Evolutionary conservation across 176 grass and related monocot genomes (phyloP).

Genomic region (Tuctoria greenei): DNA sequence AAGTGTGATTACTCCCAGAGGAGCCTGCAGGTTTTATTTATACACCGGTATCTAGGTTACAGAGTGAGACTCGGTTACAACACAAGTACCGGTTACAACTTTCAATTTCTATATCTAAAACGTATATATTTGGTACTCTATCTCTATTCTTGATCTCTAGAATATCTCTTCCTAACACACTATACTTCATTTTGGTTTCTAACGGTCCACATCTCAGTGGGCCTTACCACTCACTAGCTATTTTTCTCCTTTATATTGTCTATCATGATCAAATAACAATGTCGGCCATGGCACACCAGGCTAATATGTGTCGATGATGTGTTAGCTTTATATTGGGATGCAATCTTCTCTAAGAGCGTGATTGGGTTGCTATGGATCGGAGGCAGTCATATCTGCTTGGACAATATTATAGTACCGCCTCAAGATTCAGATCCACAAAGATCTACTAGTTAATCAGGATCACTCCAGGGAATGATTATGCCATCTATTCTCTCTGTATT

Average conservation of each 20-base stretch:
- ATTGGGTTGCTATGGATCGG: constrained; percentile 3
- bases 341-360: background rate
- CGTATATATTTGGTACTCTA: too few relatives aligned
- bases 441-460: constrained; percentile 24
- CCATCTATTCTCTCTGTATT: background rate
- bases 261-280: background rate
- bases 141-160: too few relatives aligned
- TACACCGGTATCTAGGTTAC: too few relatives aligned
- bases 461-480: background rate
- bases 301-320: background rate
- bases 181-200: background rate
- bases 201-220: background rate
- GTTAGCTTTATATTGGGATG: background rate
- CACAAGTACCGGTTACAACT: too few relatives aligned
- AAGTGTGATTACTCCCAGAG: too few relatives aligned
- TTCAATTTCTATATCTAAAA: too few relatives aligned
- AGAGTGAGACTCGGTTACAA: too few relatives aligned
- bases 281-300: background rate
- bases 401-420: background rate
- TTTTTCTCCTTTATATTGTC: background rate
- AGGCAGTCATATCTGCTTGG: background rate
- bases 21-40: too few relatives aligned
- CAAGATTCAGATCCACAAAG: constrained; percentile 13
- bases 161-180: too few relatives aligned
- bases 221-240: background rate